Base-by-base conservation (phyloP, 306 rosid genomes). In the Casuarina cunninghamiana region DNA sequence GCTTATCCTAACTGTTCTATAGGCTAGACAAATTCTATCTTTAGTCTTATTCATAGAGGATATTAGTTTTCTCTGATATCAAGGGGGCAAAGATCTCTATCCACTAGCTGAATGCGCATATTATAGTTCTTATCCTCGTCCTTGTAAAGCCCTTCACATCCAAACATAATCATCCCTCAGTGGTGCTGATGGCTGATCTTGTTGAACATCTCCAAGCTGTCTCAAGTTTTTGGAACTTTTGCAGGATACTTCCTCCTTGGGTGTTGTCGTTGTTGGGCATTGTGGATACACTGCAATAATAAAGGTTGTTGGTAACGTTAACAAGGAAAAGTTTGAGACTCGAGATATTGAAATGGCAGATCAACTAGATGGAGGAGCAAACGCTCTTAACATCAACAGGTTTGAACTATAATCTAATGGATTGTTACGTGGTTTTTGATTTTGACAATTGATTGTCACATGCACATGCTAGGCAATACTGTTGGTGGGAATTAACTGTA, bases 331-430 rank as follows among this genome's bases (percentile, higher is more conserved):
- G 82, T 80, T 46, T 72, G 89, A 87, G 85, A 83, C 74, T 69
- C 89, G 82, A 69, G 91, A 91, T 72, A 83, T 91, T 57, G 82
- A 90, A 67, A 84, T 92, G 71, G 97, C 89, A 21, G 97, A 92
- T 83, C 98, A 86, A 75, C 93, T 86, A 68, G 91, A 91, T 53
- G 98, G 97, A 83, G 98, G 98, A 7, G 98, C 94, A 19, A 95
- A 95, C 85, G 86, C 97, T 82, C 97, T 95, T 65, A 95, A 91
- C 77, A 62, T 88, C 66, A 95, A 95, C 83, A 95, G 98, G 98
- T 94, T 79, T 78, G 86, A 77, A 87, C 71, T 17, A 70, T 77
- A 13, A 78, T 21, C 78, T 58, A 13, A 43, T 73, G 46, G 6
- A 39, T 9, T 26, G 35, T 74, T 69, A 37, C 49, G 53, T 2